Evolutionary conservation across 352 stramenopile species (phyloP).

Genomic region (Phytopythium montanum): DNA sequence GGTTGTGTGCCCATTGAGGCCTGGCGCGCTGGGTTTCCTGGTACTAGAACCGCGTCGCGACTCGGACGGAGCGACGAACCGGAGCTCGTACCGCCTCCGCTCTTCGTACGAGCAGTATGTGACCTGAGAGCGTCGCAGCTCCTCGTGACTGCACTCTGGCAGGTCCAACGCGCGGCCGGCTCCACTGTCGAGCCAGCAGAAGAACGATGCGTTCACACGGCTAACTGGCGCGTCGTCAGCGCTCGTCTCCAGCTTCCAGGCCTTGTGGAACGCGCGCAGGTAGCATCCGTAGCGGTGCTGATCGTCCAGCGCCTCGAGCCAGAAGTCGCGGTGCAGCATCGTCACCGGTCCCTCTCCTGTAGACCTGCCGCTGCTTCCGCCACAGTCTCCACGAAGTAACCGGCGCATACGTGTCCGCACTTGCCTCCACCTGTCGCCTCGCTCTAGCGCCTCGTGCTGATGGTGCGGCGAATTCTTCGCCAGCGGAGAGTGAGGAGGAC

Average conservation of each 20-base stretch:
- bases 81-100: slow-evolving; percentile 38
- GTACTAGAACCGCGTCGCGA: too few relatives aligned
- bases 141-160: slow-evolving; percentile 46
- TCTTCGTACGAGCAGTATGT: slow-evolving; percentile 46
- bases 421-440: slow-evolving; percentile 20
- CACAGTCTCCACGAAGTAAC: slow-evolving; percentile 28
- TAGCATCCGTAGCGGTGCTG: slow-evolving; percentile 75
- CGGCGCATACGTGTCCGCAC: slow-evolving; percentile 25
- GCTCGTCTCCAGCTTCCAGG: slow-evolving; percentile 50
- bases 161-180: slow-evolving; percentile 37
- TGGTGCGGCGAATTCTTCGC: too few relatives aligned
- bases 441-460: background rate
- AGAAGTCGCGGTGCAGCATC: slow-evolving; percentile 67
- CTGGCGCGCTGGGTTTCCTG: too few relatives aligned
- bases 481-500: too few relatives aligned
- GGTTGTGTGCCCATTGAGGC: too few relatives aligned
- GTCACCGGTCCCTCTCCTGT: slow-evolving; percentile 7
- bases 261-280: slow-evolving; percentile 59
- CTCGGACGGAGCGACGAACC: slow-evolving; percentile 20
- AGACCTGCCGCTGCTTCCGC: slow-evolving; percentile 5
- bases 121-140: slow-evolving; percentile 40
- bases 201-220: slow-evolving; percentile 41
- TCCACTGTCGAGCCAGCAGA: slow-evolving; percentile 69
- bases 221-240: background rate
- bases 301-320: slow-evolving; percentile 67